Base-by-base conservation (phyloP, 345 rosid genomes). In the Populus davidiana region DNA sequence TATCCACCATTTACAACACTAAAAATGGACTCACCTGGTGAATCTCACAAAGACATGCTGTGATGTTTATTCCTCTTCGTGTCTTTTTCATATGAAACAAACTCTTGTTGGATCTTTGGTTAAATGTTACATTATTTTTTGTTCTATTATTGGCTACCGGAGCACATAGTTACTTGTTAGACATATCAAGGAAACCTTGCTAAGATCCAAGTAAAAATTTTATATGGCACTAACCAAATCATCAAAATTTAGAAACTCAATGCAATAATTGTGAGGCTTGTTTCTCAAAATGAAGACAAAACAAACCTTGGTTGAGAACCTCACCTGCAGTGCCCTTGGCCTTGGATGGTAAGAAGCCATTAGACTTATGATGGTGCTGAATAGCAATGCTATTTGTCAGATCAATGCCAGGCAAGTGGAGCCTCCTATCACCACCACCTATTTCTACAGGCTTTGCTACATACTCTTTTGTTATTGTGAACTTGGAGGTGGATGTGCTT, bases 291-390 rank as follows among this genome's bases (percentile, higher is more conserved):
- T 31, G 29, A 68, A 23, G 67, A 62, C n/a, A 38, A 84, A 77
- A 75, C 85, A 77, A 59, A 92, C 94, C 93, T 84, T 81, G 85
- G 74, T 82, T 78, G 35, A 83, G 84, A 88, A 74, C 74, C 83
- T 83, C 87, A 66, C 77, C 69, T n/a, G 79, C 44, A 33, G 54
- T 73, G 75, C 77, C 81, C 83, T 87, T 91, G 68, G 75, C 72
- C 76, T 84, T 82, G 74, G 81, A 65, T 17, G 83, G 75, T 69
- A 86, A 79, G 71, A 85, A 88, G 79, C 88, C 85, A 73, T 78
- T 81, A 75, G 87, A 79, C 76, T 87, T 82, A 64, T 75, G 86
- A 79, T 8, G 21, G 62, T 43, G 69, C 70, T 59, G 63, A 59
- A 43, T 77, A 33, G 82, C 76, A 72, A 73, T 44, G 36, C 89